phyloP scores from a whole-genome alignment of 345 rosid genomes.

The Rhodamnia rubescens region DNA sequence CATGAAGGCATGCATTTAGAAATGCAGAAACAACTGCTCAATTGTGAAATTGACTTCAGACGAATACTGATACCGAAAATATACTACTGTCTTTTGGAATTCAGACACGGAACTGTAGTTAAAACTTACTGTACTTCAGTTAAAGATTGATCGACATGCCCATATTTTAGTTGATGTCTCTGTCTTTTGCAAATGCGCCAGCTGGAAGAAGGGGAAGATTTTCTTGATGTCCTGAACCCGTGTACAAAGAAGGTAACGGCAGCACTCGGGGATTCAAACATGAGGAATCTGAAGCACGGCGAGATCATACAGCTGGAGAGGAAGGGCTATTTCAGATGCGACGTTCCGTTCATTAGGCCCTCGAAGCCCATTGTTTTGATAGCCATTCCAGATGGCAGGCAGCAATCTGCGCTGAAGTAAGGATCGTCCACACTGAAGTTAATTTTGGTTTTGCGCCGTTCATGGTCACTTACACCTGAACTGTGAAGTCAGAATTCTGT shows the following conservation, averaged over 20 bases:
- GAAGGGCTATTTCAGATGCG: conserved; percentile 87
- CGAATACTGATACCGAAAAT: neutral
- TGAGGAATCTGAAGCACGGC: conserved; percentile 61
- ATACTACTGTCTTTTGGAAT: neutral
- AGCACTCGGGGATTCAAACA: conserved; percentile 83
- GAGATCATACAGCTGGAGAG: conserved; percentile 83
- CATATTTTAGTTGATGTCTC: neutral
- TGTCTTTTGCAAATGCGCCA: conserved; percentile 12
- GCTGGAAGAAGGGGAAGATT: conserved; percentile 86
- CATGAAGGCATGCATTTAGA: neutral
- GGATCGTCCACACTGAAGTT: neutral
- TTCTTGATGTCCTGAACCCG: conserved; percentile 51
- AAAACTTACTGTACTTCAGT: neutral
- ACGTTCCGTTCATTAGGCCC: conserved; percentile 60
- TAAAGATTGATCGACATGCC: neutral
- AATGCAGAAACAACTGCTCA: neutral
- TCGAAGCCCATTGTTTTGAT: conserved; percentile 62
- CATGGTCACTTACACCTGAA: neutral
- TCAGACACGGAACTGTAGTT: neutral
- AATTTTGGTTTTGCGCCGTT: neutral
- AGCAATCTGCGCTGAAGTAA: conserved; percentile 22
- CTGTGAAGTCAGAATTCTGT: neutral
- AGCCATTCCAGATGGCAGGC: conserved; percentile 85
- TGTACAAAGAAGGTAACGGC: conserved; percentile 56
- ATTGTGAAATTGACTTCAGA: neutral